A percentile compares a stretch with the other conserved stretches of the same genome.
Evolutionary conservation across 805 yeast genomes (phyloP).

Genomic region (Ogataea pignaliae): DNA sequence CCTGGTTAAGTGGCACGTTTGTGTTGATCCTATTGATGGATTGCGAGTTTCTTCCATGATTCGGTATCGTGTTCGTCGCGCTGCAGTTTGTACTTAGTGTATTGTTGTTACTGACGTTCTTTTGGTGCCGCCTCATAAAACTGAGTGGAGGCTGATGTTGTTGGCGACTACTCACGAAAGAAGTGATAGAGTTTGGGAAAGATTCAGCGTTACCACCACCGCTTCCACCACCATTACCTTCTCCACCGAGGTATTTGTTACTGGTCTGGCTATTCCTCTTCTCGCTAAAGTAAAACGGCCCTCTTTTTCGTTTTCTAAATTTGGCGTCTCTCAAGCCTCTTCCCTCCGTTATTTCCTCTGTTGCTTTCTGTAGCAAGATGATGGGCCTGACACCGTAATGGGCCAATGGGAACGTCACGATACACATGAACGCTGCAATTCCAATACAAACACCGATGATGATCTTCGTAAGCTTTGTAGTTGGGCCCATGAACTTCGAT

Average conservation of each 20-base stretch:
- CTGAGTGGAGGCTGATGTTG: no score
- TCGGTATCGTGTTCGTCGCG: no score
- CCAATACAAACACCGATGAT: conserved; percentile 77
- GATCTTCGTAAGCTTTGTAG: conserved; percentile 55
- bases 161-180: background rate
- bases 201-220: background rate
- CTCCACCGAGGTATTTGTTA: background rate
- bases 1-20: no score
- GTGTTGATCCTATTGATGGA: no score
- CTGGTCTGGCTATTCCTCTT: background rate
- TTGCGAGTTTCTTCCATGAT: no score
- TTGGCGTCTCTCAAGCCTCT: conserved; percentile 23
- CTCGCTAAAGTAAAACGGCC: conserved; percentile 11
- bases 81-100: no score
- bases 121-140: no score
- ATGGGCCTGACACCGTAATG: conserved; percentile 85
- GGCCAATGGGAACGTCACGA: conserved; percentile 78
- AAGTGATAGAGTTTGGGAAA: background rate
- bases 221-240: background rate
- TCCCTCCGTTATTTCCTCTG: conserved; percentile 60
- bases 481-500: conserved; percentile 56
- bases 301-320: conserved; percentile 11
- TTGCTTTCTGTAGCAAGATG: conserved; percentile 71
- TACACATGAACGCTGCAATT: conserved; percentile 66
- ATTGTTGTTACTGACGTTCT: no score